These are phyloP conservation scores for Gossypium mustelinum DNA, from an alignment of 345 rosid genomes.

Conservation along the genomic window DNA sequence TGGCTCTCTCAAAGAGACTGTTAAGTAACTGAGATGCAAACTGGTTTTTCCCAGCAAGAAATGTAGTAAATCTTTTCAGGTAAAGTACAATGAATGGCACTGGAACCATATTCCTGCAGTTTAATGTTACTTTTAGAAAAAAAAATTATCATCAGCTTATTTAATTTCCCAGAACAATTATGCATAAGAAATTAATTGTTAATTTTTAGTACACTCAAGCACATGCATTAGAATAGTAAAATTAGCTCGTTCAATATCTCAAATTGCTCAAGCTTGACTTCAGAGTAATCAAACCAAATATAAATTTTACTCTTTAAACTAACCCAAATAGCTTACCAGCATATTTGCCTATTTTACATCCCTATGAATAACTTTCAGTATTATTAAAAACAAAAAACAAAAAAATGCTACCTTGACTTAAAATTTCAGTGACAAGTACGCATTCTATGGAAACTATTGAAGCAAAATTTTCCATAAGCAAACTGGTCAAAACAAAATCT, in stretches of 20 bases:
- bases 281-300: no score
- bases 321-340: no score
- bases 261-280: no score
- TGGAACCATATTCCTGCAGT: conserved; percentile 87
- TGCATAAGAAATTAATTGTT: neutral
- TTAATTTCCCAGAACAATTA: neutral
- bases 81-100: conserved; percentile 84
- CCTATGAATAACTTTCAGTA: no score
- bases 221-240: neutral
- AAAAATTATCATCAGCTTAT: neutral
- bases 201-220: neutral
- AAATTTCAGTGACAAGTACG: neutral
- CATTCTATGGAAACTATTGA: neutral
- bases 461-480: no score
- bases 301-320: no score
- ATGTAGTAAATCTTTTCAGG: conserved; percentile 61
- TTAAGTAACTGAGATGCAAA: conserved; percentile 55
- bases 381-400: no score
- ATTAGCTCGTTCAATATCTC: neutral
- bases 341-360: no score
- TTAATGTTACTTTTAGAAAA: conserved; percentile 12
- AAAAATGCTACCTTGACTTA: neutral
- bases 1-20: conserved; percentile 60
- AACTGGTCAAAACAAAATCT: no score
- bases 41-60: conserved; percentile 56